Percentiles rank a stretch among this genome's conserved stretches.
Conservation (phyloP, 495 filamentous ascomycete genomes). For the Talaromyces proteolyticus region DNA sequence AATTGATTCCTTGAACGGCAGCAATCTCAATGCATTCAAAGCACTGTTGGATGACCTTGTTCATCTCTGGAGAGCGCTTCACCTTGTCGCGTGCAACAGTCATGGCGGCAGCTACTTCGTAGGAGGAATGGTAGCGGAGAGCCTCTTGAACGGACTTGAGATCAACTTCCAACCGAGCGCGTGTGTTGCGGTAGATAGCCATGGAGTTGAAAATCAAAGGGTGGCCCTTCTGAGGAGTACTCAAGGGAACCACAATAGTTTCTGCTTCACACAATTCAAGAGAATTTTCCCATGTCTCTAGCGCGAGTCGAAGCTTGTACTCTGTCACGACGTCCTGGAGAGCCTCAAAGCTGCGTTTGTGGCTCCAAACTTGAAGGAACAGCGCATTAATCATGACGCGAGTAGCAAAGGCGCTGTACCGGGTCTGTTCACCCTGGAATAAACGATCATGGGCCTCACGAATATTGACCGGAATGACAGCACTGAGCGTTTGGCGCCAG, state of each 20-base stretch:
- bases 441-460: slow-evolving; percentile 90
- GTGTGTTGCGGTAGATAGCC: slow-evolving; percentile 94
- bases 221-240: slow-evolving; percentile 95
- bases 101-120: slow-evolving; percentile 96
- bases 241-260: slow-evolving; percentile 81
- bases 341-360: slow-evolving; percentile 94
- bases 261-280: slow-evolving; percentile 92
- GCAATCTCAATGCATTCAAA: slow-evolving; percentile 98
- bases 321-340: slow-evolving; percentile 95
- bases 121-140: slow-evolving; percentile 91
- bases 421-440: slow-evolving; percentile 85
- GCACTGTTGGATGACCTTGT: slow-evolving; percentile 96
- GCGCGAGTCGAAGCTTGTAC: slow-evolving; percentile 91
- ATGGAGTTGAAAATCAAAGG: slow-evolving; percentile 98
- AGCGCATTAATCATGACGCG: slow-evolving; percentile 98
- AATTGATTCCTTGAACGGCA: slow-evolving; percentile 89
- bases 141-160: slow-evolving; percentile 94
- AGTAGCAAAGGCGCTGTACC: slow-evolving; percentile 96
- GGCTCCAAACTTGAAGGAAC: slow-evolving; percentile 97
- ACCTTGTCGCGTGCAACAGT: slow-evolving; percentile 87
- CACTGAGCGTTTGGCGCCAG: slow-evolving; percentile 73
- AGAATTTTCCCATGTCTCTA: slow-evolving; percentile 98
- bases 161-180: slow-evolving; percentile 88
- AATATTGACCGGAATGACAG: slow-evolving; percentile 72
- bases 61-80: slow-evolving; percentile 93